Evolutionary conservation across 345 rosid species (phyloP).

Genomic region (Gossypium mustelinum): DNA sequence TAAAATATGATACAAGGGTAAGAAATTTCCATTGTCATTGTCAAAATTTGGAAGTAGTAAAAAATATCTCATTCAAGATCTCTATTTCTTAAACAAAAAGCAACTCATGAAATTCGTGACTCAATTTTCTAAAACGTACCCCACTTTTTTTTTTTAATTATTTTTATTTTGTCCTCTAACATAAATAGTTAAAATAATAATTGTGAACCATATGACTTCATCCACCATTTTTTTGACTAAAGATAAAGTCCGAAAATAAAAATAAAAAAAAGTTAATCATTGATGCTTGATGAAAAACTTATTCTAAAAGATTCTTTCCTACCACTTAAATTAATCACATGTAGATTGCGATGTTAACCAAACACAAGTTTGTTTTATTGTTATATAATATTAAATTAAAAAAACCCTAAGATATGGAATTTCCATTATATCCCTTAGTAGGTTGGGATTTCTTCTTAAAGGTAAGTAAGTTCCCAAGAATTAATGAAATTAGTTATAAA

Average conservation of each 20-base stretch:
- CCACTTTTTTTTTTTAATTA: background rate
- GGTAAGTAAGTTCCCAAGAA: too few species aligned
- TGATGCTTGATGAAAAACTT: background rate
- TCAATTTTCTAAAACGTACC: background rate
- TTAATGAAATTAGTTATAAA: too few species aligned
- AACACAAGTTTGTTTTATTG: too few species aligned
- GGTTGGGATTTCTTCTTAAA: too few species aligned
- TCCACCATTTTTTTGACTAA: background rate
- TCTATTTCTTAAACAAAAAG: background rate
- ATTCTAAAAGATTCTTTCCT: background rate
- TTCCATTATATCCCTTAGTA: too few species aligned
- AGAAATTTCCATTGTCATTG: background rate
- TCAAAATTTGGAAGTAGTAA: background rate
- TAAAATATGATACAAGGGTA: background rate
- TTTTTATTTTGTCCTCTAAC: background rate
- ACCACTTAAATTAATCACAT: background rate
- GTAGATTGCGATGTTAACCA: background rate
- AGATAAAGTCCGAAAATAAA: background rate
- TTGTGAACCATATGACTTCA: background rate
- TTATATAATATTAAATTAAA: too few species aligned
- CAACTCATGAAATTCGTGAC: background rate
- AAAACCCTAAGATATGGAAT: too few species aligned
- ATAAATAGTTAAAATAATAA: background rate
- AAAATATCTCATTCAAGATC: background rate
- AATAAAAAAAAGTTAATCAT: background rate